Evolutionary conservation across 2,329 filamentous ascomycete genomes (phyloP), one percentile per base, ranked within the genome.

Genomic region (Gremmenia infestans): DNA sequence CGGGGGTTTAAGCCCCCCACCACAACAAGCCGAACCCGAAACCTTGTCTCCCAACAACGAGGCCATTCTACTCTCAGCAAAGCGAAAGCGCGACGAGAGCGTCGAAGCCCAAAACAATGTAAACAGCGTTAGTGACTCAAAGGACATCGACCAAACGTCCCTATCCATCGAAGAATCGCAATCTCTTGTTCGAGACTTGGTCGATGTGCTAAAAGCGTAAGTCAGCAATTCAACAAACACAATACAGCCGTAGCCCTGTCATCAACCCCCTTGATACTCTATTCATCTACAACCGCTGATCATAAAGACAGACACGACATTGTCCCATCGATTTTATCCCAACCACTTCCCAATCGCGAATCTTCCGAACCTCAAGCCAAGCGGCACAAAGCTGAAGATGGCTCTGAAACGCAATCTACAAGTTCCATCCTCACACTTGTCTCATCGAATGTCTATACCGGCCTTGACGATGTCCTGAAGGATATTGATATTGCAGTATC

Each of bases 401-500:
- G 68, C 36, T 65, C 69, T 36, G 65, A 72, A 37, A 59, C 63
- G n/a, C 64, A 63, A 17, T 78, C 76, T 58, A 79, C 86, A 22
- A 78, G 76, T 58, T 80, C 86, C 58, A 65, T 68, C 25, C 22
- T 65, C 28, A 57, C 60, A 50, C 62, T 67, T 49, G 48, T 54
- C n/a, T 64, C 72, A 23, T 72, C 74, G 49, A 75, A 78, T 61
- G 70, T 68, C 35, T 87, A 87, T 67, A 76, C 77, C 25, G 79
- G 81, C 60, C 72, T 91, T 46, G 85, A 88, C 28, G 83, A 88
- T 59, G 74, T 89, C 43, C 80, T 88, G 15, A 70, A 76, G 51
- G 84, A 87, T 59, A 69, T 86, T 43, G 73, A 77, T 64, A 65
- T 72, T 32, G 75, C 75, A 59, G 73, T 80, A 62, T 69, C 78